A percentile compares a stretch with the other conserved stretches of the same genome.
phyloP scores from a whole-genome alignment of 352 stramenopile species.

The Aphanomyces astaci region DNA sequence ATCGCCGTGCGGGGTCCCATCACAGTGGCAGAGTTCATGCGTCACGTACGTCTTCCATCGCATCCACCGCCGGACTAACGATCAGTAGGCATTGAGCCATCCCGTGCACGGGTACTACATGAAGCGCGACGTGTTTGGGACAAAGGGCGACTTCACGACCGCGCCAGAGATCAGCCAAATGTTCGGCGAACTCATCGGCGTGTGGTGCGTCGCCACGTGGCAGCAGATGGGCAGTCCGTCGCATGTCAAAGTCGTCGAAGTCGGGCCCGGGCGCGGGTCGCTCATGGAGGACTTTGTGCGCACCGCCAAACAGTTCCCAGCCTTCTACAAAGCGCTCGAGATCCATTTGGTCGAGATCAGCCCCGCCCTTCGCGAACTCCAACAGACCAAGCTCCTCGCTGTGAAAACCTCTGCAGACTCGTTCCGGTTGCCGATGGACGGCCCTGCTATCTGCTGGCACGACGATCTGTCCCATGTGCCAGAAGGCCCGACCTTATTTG shows the following conservation, averaged over 20 bases:
- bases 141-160: constrained; percentile 89
- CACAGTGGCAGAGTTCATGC: constrained; percentile 94
- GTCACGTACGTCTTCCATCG: constrained; percentile 33
- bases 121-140: constrained; percentile 88
- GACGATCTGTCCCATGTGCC: constrained; percentile 73
- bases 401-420: constrained; percentile 37
- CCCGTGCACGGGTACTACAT: constrained; percentile 94
- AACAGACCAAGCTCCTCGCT: constrained; percentile 72
- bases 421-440: constrained; percentile 33
- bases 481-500: constrained; percentile 73
- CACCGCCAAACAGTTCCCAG: constrained; percentile 77
- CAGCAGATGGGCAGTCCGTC: constrained; percentile 74
- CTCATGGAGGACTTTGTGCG: constrained; percentile 92
- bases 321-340: constrained; percentile 76
- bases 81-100: constrained; percentile 71
- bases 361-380: constrained; percentile 79
- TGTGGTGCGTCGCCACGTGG: constrained; percentile 91
- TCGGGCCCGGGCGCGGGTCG: constrained; percentile 88
- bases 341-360: constrained; percentile 91
- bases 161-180: constrained; percentile 91
- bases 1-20: constrained; percentile 91
- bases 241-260: constrained; percentile 82
- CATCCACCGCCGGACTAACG: neutral
- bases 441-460: constrained; percentile 75
- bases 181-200: constrained; percentile 88